Evolutionary conservation across 1,284 basidiomycete genomes (phyloP), one percentile per base, ranked within the genome.

Genomic region (Apiotrichum veenhuisii): DNA sequence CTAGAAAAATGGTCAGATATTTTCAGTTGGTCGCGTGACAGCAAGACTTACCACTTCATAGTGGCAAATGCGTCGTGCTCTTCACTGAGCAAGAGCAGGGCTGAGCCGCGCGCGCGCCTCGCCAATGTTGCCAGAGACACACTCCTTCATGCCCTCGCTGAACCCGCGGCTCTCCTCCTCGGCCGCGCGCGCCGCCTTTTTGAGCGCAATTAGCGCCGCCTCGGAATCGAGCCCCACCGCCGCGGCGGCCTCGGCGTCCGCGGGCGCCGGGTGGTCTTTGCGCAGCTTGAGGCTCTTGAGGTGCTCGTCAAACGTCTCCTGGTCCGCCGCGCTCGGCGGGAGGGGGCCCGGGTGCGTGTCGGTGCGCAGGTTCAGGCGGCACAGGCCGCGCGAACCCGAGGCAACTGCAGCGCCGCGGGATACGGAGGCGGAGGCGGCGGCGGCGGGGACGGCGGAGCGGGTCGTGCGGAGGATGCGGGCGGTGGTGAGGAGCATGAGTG

Each of bases 251-350:
- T 41, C 36, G 36, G 14, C n/a, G 20, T 22, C 33, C 30, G 17
- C 14, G 14, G 30, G 48, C 15, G 60, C 60, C 2, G 57, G 56
- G 33, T 58, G 55, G 34, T 56, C 52, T 0, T 51, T 44, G 2
- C 46, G 26, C 26, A 49, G 23, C 15, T 46, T 42, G 34, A 37
- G 26, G 14, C 26, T n/a, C 47, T 54, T 53, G n/a, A 45, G 11
- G n/a, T 45, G 41, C 20, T 33, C 33, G 33, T 58, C 60, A 25
- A 56, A 51, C 15, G 54, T 36, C 8, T 62, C 60, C 20, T 55
- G 43, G 36, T 52, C 50, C 12, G 36, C 38, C 17, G 54, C 36
- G 20, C 20, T 33, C n/a, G 52, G n/a, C 14, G 40, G 42, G 18
- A 44, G 41, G 8, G 34, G 47, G 14, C 26, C 41, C 30, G 44